These are phyloP conservation scores for Boletus vermiculosoides DNA, from an alignment of 768 basidiomycete species.

Conservation along the genomic window DNA sequence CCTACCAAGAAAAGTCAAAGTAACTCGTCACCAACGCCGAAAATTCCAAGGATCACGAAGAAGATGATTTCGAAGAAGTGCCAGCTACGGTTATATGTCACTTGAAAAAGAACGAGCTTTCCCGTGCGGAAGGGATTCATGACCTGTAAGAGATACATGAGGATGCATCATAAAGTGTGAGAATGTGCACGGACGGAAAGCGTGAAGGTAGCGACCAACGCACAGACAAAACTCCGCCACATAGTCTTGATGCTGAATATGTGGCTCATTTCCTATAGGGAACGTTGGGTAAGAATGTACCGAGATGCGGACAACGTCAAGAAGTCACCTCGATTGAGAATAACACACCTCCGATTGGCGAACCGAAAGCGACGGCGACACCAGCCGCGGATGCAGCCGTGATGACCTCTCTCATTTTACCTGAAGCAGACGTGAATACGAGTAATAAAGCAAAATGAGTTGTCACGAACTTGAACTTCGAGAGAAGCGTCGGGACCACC, in stretches of 20 bases:
- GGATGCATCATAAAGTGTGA: constrained; percentile 19
- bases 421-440: constrained; percentile 35
- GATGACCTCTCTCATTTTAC: constrained; percentile 85
- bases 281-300: not conserved
- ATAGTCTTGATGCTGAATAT: constrained; percentile 96
- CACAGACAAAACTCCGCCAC: constrained; percentile 98
- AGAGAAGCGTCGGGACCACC: constrained; percentile 76
- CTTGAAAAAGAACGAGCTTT: constrained; percentile 96
- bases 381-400: constrained; percentile 97
- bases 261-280: constrained; percentile 93
- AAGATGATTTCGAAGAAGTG: constrained; percentile 99
- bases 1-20: not conserved
- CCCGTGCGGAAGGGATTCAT: constrained; percentile 99
- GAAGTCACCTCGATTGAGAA: constrained; percentile 88
- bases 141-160: constrained; percentile 50
- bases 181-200: constrained; percentile 66
- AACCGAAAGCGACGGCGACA: constrained; percentile 97
- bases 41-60: constrained; percentile 92
- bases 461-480: constrained; percentile 75
- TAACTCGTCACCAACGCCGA: constrained; percentile 63
- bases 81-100: constrained; percentile 97
- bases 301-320: not conserved
- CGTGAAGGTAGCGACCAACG: constrained; percentile 93
- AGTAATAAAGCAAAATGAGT: constrained; percentile 2
- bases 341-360: constrained; percentile 95